Evolutionary conservation across 2,329 filamentous ascomycete species (phyloP).

Genomic region (Myriosclerotinia curreyana): DNA sequence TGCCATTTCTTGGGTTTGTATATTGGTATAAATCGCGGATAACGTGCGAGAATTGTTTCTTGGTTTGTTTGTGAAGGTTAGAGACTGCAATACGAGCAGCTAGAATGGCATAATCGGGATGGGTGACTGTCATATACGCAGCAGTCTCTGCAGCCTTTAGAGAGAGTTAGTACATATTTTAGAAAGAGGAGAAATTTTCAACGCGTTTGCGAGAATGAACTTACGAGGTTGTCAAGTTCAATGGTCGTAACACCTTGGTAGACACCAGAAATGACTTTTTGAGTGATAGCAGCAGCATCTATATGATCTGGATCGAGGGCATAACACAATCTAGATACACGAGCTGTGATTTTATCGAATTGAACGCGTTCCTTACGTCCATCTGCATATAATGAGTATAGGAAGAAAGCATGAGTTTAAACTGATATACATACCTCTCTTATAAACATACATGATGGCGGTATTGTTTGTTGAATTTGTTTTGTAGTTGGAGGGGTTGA

Average conservation of each 20-base stretch:
- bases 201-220: slow-evolving; percentile 42
- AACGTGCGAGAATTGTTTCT: slow-evolving; percentile 99
- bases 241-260: slow-evolving; percentile 97
- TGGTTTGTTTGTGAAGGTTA: slow-evolving; percentile 99
- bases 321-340: slow-evolving; percentile 96
- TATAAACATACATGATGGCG: slow-evolving; percentile 40
- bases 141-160: slow-evolving; percentile 91
- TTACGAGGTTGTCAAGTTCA: slow-evolving; percentile 93
- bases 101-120: slow-evolving; percentile 98
- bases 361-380: slow-evolving; percentile 99
- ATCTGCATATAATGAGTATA: slow-evolving; percentile 54
- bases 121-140: slow-evolving; percentile 99
- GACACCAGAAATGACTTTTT: slow-evolving; percentile 99
- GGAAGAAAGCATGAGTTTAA: too few relatives aligned
- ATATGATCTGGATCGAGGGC: slow-evolving; percentile 94
- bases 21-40: slow-evolving; percentile 93
- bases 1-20: slow-evolving; percentile 88
- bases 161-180: slow-evolving; percentile 28
- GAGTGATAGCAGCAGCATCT: slow-evolving; percentile 95
- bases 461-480: slow-evolving; percentile 23
- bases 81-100: slow-evolving; percentile 98
- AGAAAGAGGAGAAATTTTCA: slow-evolving; percentile 16
- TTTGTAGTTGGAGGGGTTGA: slow-evolving; percentile 25
- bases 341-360: slow-evolving; percentile 99
- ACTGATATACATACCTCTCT: slow-evolving; percentile 39